Evolutionary conservation across 371 early-diverging fungal genomes (phyloP), one percentile per base, ranked within the genome.

Genomic region (Mycotypha africana): DNA sequence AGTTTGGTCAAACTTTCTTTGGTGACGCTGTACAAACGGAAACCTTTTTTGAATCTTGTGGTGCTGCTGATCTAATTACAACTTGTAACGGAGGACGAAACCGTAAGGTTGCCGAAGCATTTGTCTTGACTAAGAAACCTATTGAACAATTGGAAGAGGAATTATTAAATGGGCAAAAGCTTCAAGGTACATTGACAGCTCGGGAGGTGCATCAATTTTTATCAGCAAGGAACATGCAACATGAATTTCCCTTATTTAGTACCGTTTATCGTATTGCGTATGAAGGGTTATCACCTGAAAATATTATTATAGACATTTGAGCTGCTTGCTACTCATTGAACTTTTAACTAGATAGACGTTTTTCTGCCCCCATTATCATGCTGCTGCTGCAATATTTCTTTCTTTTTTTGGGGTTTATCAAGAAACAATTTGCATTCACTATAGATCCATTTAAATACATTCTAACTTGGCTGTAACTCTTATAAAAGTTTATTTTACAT

Each of bases 81-180:
- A 95, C 97, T 3, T 97, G 97, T 67, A 84, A 86, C 43, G 93
- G 92, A 47, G 99, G 99, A 8, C 86, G 99, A 47, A 99, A 99
- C 78, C 82, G 95, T 38, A 84, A 84, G 46, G 85, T 95, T 11
- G 94, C 93, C 4, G 95, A 95, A 60, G 95, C 93, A 0, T 86
- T 85, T 65, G 95, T 89, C 16, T 65, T 62, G 47, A 93, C 92
- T 10, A 89, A 91, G 38, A 92, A 92, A 68, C 78, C 92, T 4
- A 89, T 98, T 65, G 88, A 91, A 34, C 82, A 78, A 42, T 78
- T 98, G 17, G 98, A 99, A 60, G 57, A 74, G 26, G 92, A 93
- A 54, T 61, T 93, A 63, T 79, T 99, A 50, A 91, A 93, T 53
- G 98, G 98, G 23, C 98, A 98, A 56, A 98, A 99, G 69, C 76